Conservation (phyloP, 805 yeast species). For the Tetrapisispora fleetii region DNA sequence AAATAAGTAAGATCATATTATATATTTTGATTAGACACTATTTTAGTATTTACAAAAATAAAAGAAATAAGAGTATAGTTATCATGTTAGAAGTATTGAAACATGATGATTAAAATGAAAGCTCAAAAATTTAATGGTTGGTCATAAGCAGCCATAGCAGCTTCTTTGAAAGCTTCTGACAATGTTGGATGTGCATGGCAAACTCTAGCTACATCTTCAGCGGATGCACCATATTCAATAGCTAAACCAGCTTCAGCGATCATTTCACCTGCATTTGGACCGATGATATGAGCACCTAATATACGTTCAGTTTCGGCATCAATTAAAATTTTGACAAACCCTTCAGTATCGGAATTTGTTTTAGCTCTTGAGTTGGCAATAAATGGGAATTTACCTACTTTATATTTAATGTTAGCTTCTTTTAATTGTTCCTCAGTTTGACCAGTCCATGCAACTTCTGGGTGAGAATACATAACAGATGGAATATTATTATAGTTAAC, state of each 20-base stretch:
- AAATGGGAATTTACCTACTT: slow-evolving; percentile 96
- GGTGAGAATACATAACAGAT: slow-evolving; percentile 97
- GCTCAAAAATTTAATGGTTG: slow-evolving; percentile 68
- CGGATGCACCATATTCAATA: slow-evolving; percentile 95
- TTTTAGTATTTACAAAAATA: background rate
- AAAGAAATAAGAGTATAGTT: background rate
- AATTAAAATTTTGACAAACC: slow-evolving; percentile 89
- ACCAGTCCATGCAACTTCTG: slow-evolving; percentile 99
- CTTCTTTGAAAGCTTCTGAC: slow-evolving; percentile 97
- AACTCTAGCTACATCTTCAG: slow-evolving; percentile 94
- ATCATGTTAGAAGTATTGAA: background rate
- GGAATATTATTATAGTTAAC: slow-evolving; percentile 98
- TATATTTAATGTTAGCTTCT: slow-evolving; percentile 84
- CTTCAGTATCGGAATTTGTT: slow-evolving; percentile 94
- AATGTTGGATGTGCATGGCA: slow-evolving; percentile 99
- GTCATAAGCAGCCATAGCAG: slow-evolving; percentile 83
- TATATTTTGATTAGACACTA: background rate
- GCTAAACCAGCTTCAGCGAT: slow-evolving; percentile 98
- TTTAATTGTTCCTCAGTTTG: slow-evolving; percentile 90
- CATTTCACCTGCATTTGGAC: slow-evolving; percentile 99
- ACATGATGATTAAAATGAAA: background rate
- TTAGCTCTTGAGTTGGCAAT: slow-evolving; percentile 99
- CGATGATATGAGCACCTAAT: slow-evolving; percentile 92
- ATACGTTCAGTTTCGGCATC: slow-evolving; percentile 97
- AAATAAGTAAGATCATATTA: background rate